These are phyloP conservation scores for Pseudogymnoascus pannorum DNA, from an alignment of 2,329 filamentous ascomycete genomes.

Conservation along the genomic window DNA sequence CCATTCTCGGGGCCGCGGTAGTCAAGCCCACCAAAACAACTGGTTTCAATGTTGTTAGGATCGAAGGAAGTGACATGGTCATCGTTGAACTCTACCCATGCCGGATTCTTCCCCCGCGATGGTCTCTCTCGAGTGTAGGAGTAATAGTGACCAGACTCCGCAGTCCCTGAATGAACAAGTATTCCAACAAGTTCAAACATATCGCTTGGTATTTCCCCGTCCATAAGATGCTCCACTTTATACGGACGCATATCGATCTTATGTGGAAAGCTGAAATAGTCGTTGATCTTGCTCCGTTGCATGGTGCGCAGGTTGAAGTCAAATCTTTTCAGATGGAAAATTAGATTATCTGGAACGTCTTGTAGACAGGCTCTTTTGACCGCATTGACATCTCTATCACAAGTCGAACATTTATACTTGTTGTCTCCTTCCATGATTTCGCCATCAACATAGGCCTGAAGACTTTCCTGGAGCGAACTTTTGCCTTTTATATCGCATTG, in stretches of 20 bases:
- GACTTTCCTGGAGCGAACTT: conserved; percentile 70
- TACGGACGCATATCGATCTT: conserved; percentile 83
- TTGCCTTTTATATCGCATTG: conserved; percentile 97
- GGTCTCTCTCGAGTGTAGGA: conserved; percentile 85
- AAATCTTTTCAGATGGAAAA: conserved; percentile 88
- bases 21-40: conserved; percentile 72
- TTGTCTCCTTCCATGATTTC: conserved; percentile 98
- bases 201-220: conserved; percentile 57
- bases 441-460: conserved; percentile 91
- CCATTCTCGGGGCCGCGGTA: conserved; percentile 40
- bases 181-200: conserved; percentile 91
- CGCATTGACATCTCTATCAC: conserved; percentile 82
- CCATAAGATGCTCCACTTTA: conserved; percentile 74
- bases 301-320: conserved; percentile 73
- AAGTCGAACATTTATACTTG: conserved; percentile 94
- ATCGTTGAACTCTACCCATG: conserved; percentile 94
- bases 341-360: conserved; percentile 85
- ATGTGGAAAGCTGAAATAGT: conserved; percentile 81
- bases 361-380: conserved; percentile 90
- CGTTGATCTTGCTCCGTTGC: conserved; percentile 87
- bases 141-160: conserved; percentile 94
- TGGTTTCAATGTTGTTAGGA: conserved; percentile 60
- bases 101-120: conserved; percentile 35
- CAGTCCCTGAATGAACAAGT: conserved; percentile 85
- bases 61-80: conserved; percentile 74